Conservation (phyloP, 306 rosid genomes). For the Malus asiatica region DNA sequence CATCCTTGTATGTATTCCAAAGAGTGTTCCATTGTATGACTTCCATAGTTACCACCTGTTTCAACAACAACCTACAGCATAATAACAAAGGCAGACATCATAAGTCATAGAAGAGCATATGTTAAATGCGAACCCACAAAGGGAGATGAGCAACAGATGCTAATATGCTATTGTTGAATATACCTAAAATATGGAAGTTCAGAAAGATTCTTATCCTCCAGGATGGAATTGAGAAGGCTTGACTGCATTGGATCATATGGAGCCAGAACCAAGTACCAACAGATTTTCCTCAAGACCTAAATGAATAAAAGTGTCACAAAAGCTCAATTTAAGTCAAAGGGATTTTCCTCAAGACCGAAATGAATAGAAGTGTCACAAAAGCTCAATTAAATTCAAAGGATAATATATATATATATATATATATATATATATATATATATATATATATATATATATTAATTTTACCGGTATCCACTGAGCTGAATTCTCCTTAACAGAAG, state of each 20-base stretch:
- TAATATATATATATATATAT: too few species aligned
- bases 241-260: conserved; percentile 93
- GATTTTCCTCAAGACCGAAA: conserved; percentile 75
- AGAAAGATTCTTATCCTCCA: conserved; percentile 83
- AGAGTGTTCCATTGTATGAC: conserved; percentile 82
- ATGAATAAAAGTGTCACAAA: conserved; percentile 8
- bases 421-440: neutral
- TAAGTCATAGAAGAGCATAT: conserved; percentile 8
- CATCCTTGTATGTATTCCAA: conserved; percentile 72
- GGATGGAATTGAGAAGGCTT: conserved; percentile 80
- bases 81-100: conserved; percentile 10
- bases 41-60: conserved; percentile 86
- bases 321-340: neutral
- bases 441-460: neutral
- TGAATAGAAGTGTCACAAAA: too few species aligned
- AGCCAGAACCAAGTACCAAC: conserved; percentile 79
- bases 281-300: conserved; percentile 79
- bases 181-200: conserved; percentile 75
- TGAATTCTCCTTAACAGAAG: conserved; percentile 69
- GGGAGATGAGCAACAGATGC: neutral
- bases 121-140: neutral
- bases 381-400: too few species aligned
- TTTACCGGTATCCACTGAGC: conserved; percentile 63
- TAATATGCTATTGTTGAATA: neutral
- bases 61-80: conserved; percentile 51